Base-by-base conservation (phyloP, 441 rosid species). In the Manihot esculenta region DNA sequence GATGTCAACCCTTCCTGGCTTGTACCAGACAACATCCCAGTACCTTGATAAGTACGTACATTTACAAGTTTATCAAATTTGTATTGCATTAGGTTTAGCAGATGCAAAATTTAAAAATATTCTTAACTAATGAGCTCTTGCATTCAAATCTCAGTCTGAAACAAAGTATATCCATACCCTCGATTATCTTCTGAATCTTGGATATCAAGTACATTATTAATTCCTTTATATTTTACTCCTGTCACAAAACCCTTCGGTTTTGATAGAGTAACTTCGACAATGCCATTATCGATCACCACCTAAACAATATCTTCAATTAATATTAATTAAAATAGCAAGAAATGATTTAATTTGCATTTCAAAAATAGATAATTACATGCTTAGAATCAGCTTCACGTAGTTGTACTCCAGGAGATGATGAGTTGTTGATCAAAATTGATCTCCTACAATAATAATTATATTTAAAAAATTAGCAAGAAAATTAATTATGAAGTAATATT, bases 1-100 rank as follows among this genome's bases (percentile, higher is more conserved):
- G 3, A 5, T 6, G 0, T 3, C 23, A 0, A 0, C 0, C 8
- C 35, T 10, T 50, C 74, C 78, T 38, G 83, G 78, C 65, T 65
- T 50, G 48, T 73, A 60, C 89, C 89, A 86, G n/a, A 84, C 85
- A 18, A 82, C 53, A 35, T 86, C 88, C 88, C 86, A 82, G 59
- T 86, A 86, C 75, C 87, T 85, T 49, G 6, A 24, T 55, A 51
- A 4, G 1, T 3, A n/a, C 2, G 4, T 30, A 30, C 35, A 30
- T 30, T 30, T 30, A 2, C 4, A 4, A 30, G 4, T 30, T 30
- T 4, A 35, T 35, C 5, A 35, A 35, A 35, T 35, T 35, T 35
- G 41, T 35, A 35, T 2, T 35, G 41, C 41, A 35, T 35, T 35
- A 30, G 33, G 33, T 1, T 30, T 1, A 30, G 33, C 4, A 30